A percentile compares a stretch with the other conserved stretches of the same genome.
Conservation (phyloP, 441 rosid genomes). For the Mallotus japonicus region DNA sequence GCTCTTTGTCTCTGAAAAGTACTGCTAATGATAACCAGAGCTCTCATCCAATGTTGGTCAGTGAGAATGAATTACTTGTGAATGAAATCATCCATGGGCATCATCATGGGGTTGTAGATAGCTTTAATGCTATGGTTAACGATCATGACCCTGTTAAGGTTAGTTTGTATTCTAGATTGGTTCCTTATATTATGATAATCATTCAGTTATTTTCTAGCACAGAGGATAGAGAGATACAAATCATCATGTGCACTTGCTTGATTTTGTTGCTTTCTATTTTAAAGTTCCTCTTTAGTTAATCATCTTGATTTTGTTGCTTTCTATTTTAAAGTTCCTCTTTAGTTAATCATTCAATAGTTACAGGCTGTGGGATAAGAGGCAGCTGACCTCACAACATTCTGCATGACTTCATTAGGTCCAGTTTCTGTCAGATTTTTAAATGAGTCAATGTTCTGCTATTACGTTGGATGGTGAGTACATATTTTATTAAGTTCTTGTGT, state of each 20-base stretch:
- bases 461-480: neutral
- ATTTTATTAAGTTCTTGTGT: constrained; percentile 2
- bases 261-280: neutral
- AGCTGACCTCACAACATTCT: neutral
- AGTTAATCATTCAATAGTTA: neutral
- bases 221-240: neutral
- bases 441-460: constrained; percentile 3
- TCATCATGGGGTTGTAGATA: constrained; percentile 38
- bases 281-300: neutral
- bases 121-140: constrained; percentile 33
- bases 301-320: neutral
- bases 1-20: constrained; percentile 30
- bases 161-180: constrained; percentile 18
- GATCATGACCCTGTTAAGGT: constrained; percentile 57
- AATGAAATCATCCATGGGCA: constrained; percentile 63
- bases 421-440: neutral
- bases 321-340: neutral
- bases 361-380: neutral
- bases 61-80: constrained; percentile 75
- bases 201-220: neutral
- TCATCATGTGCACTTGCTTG: neutral
- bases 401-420: neutral
- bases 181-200: neutral
- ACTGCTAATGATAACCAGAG: neutral
- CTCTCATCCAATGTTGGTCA: constrained; percentile 24